Percentiles rank a stretch among this genome's conserved stretches.
Evolutionary conservation across 2,329 filamentous ascomycete genomes (phyloP).

Genomic region (Neospermospora avenae): DNA sequence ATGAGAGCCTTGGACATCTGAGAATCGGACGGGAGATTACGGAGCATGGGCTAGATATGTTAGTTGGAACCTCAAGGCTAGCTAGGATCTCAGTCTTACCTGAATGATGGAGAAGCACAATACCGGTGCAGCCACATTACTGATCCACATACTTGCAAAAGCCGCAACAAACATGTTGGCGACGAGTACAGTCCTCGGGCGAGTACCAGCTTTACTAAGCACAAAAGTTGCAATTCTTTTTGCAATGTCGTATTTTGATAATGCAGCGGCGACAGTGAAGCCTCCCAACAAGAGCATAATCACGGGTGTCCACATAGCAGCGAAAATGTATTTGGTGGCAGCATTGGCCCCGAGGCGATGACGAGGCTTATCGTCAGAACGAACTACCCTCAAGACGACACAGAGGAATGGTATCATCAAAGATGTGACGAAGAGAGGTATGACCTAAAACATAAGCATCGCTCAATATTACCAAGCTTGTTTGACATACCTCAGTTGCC

Average conservation of each 20-base stretch:
- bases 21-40: conserved; percentile 85
- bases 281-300: conserved; percentile 97
- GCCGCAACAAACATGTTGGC: conserved; percentile 98
- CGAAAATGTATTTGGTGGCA: conserved; percentile 81
- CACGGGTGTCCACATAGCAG: conserved; percentile 98
- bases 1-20: conserved; percentile 94
- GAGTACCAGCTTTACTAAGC: conserved; percentile 91
- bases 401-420: conserved; percentile 90
- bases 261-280: conserved; percentile 89
- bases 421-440: conserved; percentile 95
- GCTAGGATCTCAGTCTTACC: conserved; percentile 43
- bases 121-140: conserved; percentile 94
- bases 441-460: conserved; percentile 56
- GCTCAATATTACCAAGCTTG: no score
- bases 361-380: conserved; percentile 68
- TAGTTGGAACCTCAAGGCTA: background rate
- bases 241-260: conserved; percentile 97
- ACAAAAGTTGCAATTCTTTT: conserved; percentile 97
- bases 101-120: conserved; percentile 98
- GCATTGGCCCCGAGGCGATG: conserved; percentile 72
- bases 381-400: conserved; percentile 80
- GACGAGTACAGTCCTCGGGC: conserved; percentile 82
- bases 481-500: conserved; percentile 77
- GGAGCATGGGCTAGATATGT: conserved; percentile 71
- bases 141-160: conserved; percentile 98